Evolutionary conservation across 2,329 filamentous ascomycete genomes (phyloP).

Genomic region (Fusarium haematococcum): DNA sequence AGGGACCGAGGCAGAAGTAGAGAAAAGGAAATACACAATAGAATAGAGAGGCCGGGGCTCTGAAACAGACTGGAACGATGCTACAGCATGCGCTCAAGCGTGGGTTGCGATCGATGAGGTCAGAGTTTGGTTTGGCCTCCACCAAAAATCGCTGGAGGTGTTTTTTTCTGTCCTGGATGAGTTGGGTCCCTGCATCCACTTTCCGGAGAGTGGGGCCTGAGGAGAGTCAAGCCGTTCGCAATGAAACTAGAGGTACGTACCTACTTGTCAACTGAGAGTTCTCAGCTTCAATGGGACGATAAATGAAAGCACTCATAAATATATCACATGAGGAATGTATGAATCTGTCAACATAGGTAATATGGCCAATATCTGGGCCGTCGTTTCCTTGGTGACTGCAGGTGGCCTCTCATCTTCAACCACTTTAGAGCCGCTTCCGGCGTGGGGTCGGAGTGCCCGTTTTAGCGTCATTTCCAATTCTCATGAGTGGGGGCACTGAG

Average conservation of each 20-base stretch:
- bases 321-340: neutral
- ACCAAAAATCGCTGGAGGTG: conserved; percentile 3
- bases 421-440: neutral
- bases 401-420: neutral
- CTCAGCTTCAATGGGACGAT: neutral
- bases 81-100: conserved; percentile 1
- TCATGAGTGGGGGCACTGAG: neutral
- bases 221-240: neutral
- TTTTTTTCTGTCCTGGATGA: conserved; percentile 1
- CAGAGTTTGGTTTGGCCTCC: conserved; percentile 18
- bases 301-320: neutral
- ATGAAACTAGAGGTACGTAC: neutral
- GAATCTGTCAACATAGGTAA: neutral
- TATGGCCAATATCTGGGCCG: neutral
- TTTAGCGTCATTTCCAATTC: neutral
- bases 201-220: conserved; percentile 13
- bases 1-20: neutral
- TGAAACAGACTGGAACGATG: neutral
- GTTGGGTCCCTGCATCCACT: conserved; percentile 16
- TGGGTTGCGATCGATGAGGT: conserved; percentile 30
- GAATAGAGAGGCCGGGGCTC: neutral
- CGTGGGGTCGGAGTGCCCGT: neutral
- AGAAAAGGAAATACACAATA: neutral
- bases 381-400: neutral
- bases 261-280: neutral